Evolutionary conservation across 495 filamentous ascomycete genomes (phyloP).

Genomic region (Neurospora sp.): DNA sequence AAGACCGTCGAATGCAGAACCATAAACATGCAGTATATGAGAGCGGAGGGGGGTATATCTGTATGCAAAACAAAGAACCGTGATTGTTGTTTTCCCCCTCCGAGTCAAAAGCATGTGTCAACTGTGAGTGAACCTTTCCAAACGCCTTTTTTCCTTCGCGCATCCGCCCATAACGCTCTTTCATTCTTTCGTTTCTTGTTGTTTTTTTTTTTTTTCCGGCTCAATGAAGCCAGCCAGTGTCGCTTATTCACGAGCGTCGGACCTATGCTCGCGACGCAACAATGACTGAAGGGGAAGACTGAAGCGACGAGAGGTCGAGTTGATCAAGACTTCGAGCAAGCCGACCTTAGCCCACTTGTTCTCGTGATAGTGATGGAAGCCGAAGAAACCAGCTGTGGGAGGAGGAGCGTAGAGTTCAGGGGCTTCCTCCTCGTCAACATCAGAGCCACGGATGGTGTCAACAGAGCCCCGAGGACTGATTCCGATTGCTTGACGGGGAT

Average conservation of each 20-base stretch:
- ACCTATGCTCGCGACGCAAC: neutral
- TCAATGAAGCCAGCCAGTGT: neutral
- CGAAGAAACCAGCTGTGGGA: conserved; percentile 31
- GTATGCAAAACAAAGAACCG: neutral
- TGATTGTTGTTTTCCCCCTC: neutral
- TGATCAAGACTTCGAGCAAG: conserved; percentile 23
- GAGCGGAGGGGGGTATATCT: neutral
- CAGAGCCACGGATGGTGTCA: conserved; percentile 9
- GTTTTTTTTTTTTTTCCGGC: too few relatives aligned
- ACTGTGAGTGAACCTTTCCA: neutral
- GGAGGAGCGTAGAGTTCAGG: conserved; percentile 9
- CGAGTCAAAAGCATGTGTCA: neutral
- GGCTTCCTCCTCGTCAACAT: neutral
- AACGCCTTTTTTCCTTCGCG: neutral
- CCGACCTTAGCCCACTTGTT: conserved; percentile 21
- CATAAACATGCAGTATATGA: neutral
- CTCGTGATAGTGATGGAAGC: conserved; percentile 20
- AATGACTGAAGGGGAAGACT: conserved; percentile 12
- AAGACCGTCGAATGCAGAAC: neutral
- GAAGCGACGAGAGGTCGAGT: conserved; percentile 5
- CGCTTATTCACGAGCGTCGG: neutral
- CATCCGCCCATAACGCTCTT: neutral
- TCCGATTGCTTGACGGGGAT: neutral
- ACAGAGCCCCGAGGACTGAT: conserved; percentile 10
- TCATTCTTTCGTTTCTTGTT: neutral